Percentiles rank a stretch among this genome's conserved stretches.
Evolutionary conservation across 2,329 filamentous ascomycete species (phyloP).

Genomic region (Colletotrichum abscissum): DNA sequence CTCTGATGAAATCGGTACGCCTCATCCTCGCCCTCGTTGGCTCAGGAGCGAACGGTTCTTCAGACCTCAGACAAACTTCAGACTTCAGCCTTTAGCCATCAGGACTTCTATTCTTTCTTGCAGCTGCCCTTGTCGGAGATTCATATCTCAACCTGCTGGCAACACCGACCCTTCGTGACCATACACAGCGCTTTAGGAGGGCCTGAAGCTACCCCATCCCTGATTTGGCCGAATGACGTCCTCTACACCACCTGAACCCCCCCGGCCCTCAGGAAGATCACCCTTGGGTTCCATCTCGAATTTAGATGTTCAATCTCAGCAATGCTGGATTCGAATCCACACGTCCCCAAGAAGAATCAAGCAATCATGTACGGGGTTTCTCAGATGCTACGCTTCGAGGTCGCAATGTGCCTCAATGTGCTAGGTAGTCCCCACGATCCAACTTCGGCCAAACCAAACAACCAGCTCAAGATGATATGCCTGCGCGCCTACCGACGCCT

Average conservation of each 20-base stretch:
- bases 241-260: background rate
- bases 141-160: background rate
- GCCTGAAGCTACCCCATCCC: background rate
- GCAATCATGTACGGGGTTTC: background rate
- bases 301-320: background rate
- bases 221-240: conserved; percentile 6
- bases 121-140: background rate
- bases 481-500: background rate
- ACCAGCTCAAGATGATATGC: background rate
- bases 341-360: background rate
- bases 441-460: conserved; percentile 7
- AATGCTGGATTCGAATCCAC: background rate
- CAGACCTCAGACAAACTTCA: background rate
- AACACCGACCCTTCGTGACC: background rate
- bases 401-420: background rate
- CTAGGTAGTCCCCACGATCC: background rate
- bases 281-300: background rate
- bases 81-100: background rate
- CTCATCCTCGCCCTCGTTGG: conserved; percentile 9
- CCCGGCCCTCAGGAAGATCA: background rate
- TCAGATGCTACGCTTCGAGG: background rate
- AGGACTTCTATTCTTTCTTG: background rate
- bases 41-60: background rate
- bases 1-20: conserved; percentile 12
- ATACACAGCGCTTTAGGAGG: background rate